These are phyloP conservation scores for Calonectria ilicicola DNA, from an alignment of 2,329 filamentous ascomycete species.

Conservation along the genomic window DNA sequence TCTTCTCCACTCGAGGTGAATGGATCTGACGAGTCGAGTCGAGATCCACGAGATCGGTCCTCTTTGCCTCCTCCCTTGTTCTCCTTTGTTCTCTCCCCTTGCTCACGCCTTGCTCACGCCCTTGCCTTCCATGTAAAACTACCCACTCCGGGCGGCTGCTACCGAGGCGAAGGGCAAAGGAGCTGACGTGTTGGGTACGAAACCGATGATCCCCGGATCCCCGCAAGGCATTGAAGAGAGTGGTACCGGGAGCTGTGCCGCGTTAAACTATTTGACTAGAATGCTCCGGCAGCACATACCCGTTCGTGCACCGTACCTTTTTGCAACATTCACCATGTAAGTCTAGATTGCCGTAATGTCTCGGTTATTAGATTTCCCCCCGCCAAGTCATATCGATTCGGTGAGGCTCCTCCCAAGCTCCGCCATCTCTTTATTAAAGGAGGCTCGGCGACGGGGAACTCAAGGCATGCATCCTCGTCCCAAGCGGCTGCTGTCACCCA, in stretches of 20 bases:
- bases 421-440: background rate
- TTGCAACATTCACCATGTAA: too few species aligned
- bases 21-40: constrained; percentile 3
- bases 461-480: background rate
- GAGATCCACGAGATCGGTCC: constrained; percentile 14
- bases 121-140: too few species aligned
- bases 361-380: too few species aligned
- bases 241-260: background rate
- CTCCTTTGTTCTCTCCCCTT: background rate
- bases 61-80: background rate
- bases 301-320: too few species aligned
- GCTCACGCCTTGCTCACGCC: background rate
- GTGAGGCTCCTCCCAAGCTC: background rate
- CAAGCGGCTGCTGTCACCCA: background rate
- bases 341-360: background rate
- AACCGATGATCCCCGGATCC: background rate
- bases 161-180: background rate
- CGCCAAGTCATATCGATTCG: background rate
- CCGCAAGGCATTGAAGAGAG: constrained; percentile 2
- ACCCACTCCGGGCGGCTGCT: background rate
- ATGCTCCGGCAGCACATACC: background rate
- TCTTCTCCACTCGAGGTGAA: constrained; percentile 10
- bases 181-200: constrained; percentile 17
- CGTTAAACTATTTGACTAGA: background rate
- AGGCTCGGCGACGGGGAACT: background rate